Conservation (phyloP, 2,329 filamentous ascomycete genomes). For the Talaromyces sp. region DNA sequence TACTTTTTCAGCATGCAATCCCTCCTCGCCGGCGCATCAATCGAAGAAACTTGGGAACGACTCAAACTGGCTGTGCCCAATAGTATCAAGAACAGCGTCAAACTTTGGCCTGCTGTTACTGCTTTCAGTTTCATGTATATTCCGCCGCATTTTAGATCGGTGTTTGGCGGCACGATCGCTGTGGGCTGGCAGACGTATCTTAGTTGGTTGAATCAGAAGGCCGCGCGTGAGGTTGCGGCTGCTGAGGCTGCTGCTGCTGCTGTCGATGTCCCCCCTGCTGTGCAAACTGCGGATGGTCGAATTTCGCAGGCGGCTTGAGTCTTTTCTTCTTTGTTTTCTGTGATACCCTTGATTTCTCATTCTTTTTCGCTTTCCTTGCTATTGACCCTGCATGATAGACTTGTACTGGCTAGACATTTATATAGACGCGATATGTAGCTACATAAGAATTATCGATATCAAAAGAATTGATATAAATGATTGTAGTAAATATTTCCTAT, state of each 20-base stretch:
- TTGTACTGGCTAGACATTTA: neutral
- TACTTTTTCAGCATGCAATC: conserved; percentile 81
- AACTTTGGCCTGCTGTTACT: conserved; percentile 83
- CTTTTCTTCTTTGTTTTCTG: neutral
- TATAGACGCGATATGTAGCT: neutral
- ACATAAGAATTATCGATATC: neutral
- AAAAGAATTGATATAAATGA: neutral
- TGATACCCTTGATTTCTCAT: conserved; percentile 4
- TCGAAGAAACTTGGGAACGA: conserved; percentile 62
- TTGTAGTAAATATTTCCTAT: neutral
- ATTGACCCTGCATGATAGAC: neutral
- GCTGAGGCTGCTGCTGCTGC: conserved; percentile 20
- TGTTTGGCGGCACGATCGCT: conserved; percentile 73
- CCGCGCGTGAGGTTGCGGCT: conserved; percentile 54
- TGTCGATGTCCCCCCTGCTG: neutral
- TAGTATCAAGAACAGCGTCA: conserved; percentile 72
- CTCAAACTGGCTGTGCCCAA: conserved; percentile 70
- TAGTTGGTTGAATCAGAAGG: conserved; percentile 69
- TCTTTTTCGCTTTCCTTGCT: neutral
- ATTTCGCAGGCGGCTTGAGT: conserved; percentile 9
- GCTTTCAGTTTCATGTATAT: conserved; percentile 85
- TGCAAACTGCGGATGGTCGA: neutral
- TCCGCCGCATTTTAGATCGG: conserved; percentile 68
- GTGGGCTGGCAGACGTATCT: conserved; percentile 93
- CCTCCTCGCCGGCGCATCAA: conserved; percentile 62